Percentiles rank a stretch among this genome's conserved stretches.
phyloP scores from a whole-genome alignment of 2,329 filamentous ascomycete genomes.

The Penicillium sp. region DNA sequence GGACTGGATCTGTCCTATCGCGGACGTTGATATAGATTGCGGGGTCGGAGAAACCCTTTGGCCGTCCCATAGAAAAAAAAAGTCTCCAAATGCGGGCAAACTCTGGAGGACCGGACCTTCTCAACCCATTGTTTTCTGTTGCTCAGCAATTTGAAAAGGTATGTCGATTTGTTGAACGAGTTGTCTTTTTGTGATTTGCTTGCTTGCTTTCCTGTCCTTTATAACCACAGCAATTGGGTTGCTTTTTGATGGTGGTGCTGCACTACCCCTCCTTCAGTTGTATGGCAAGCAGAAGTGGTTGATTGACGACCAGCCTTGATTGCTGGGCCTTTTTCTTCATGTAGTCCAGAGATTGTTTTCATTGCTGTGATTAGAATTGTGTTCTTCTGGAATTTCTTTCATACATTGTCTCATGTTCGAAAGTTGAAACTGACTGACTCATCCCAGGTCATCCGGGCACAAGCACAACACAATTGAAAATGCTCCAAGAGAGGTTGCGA shows the following conservation, averaged over 20 bases:
- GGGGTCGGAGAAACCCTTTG: constrained; percentile 17
- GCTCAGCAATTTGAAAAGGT: constrained; percentile 2
- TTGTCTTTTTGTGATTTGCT: not conserved
- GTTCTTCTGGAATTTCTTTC: not conserved
- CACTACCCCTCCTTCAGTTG: constrained; percentile 6
- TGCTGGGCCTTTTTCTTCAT: not conserved
- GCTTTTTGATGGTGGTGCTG: not conserved
- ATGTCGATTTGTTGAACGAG: not conserved
- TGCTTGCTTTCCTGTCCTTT: not conserved
- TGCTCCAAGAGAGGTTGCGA: constrained; percentile 52
- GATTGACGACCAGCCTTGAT: not conserved
- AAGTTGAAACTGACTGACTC: too few relatives aligned
- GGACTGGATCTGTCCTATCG: not conserved
- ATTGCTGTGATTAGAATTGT: not conserved
- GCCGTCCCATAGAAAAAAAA: constrained; percentile 13
- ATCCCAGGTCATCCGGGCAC: constrained; percentile 16
- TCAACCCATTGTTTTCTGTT: constrained; percentile 4
- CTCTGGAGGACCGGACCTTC: not conserved
- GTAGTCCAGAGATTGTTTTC: not conserved
- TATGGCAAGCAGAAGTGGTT: not conserved
- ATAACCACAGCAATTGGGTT: not conserved
- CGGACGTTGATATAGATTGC: not conserved
- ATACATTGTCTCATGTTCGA: not conserved
- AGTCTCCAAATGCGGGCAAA: constrained; percentile 15
- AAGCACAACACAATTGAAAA: constrained; percentile 19